Base-by-base conservation (phyloP, 306 rosid genomes). In the Abrus precatorius region DNA sequence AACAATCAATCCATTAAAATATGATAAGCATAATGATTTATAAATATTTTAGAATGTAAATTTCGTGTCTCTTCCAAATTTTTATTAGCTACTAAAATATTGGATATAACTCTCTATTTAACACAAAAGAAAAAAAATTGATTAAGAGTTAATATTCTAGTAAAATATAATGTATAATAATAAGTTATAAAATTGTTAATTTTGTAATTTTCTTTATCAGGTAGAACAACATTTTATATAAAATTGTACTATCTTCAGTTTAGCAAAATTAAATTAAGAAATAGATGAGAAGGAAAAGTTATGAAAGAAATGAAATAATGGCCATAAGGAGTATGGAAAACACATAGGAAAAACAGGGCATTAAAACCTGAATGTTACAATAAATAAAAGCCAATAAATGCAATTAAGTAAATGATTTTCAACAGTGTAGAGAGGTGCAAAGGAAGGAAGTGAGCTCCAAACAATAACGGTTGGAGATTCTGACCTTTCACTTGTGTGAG, bases 401-500 rank as follows among this genome's bases (percentile, higher is more conserved):
- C 55, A 75, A 87, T 69, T 82, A 54, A 87, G 71, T 29, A 79
- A 6, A 79, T 57, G 55, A 34, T 67, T 87, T 79, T 87, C 66
- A 85, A 62, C 33, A 14, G 69, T 62, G 68, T 44, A 2, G 40
- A 36, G 40, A 36, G 75, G 14, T 64, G 69, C 48, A 49, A 80
- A 64, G 36, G 78, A 61, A 74, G 56, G 12, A 60, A 75, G 48
- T 60, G 32, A 55, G 49, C 41, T 60, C 44, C 13, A 79, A 87
- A 72, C 76, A 67, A 34, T 65, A 85, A 82, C 85, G 66, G 82
- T 82, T 79, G 69, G 33, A 83, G 83, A 72, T 67, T 80, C 80
- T 79, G 88, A 74, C 88, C 83, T 81, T 86, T 83, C 71, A 80
- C 33, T 78, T 76, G 83, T 78, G 82, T 75, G 78, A 65, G 55